Base-by-base conservation (phyloP, 192 early-diverging fungal genomes). In the Backusella parvicylindrica region DNA sequence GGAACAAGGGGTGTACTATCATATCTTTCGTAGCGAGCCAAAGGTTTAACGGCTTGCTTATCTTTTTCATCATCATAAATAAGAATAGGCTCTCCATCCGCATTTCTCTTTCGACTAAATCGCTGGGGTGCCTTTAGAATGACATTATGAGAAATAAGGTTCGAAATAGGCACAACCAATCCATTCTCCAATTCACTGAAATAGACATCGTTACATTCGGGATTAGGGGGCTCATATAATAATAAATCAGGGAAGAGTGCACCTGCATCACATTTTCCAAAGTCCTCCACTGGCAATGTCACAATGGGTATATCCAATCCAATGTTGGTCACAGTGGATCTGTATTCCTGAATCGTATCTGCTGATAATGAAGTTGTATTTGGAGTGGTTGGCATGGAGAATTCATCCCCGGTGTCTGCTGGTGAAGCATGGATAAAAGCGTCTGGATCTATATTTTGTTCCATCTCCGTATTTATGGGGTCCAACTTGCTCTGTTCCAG, bases 111-210 rank as follows among this genome's bases (percentile, higher is more conserved):
- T 28, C 70, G 66, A 40, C 53, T 68, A 8, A 70, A 70, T 70
- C 49, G 43, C 11, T 40, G 40, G 16, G 56, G 60, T 18, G 60
- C 65, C 36, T 75, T 69, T 21, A 71, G 21, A 15, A 60, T 43
- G 6, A 66, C 70, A 68, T 74, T 77, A 36, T 75, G 64, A 28
- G 75, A 68, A 2, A 68, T 70, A 2, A 80, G 69, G 28, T 80
- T 75, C 26, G 89, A 81, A 2, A 91, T 72, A 23, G 87, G 83
- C 11, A 89, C 79, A 6, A 93, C 84, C 15, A 79, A 74, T 30
- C 85, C 81, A 41, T 86, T 79, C 49, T 92, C 87, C 8, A 82
- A 74, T 56, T 90, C 86, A 33, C 89, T 87, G 43, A 86, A 68
- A 72, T 88, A 91, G 21, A 84, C 49, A 56, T 89, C 86, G 36